Evolutionary conservation across 1,284 basidiomycete species (phyloP).

Genomic region (Sanghuangporus sanghuang): DNA sequence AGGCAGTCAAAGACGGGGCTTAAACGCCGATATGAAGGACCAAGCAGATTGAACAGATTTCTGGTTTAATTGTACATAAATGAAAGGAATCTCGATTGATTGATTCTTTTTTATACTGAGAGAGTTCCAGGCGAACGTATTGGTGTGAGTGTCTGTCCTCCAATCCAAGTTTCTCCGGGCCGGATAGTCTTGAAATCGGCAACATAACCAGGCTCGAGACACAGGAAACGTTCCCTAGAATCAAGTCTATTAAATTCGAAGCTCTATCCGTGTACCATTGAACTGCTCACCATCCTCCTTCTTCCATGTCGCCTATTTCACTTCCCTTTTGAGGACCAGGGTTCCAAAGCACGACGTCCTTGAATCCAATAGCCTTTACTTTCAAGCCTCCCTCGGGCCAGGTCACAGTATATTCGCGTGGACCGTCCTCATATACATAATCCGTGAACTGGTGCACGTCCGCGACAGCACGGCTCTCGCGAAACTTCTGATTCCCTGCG

Average conservation of each 20-base stretch:
- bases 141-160: slow-evolving; percentile 57
- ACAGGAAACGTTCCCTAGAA: slow-evolving; percentile 72
- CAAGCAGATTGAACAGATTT: background rate
- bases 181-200: slow-evolving; percentile 56
- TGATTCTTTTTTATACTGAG: background rate
- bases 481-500: slow-evolving; percentile 44
- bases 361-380: slow-evolving; percentile 57
- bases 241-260: slow-evolving; percentile 1
- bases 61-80: background rate
- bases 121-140: slow-evolving; percentile 17
- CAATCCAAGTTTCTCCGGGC: slow-evolving; percentile 66
- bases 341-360: slow-evolving; percentile 86
- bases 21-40: background rate
- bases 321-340: slow-evolving; percentile 63
- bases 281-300: slow-evolving; percentile 69
- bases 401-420: slow-evolving; percentile 48
- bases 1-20: slow-evolving; percentile 12
- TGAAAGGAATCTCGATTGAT: background rate
- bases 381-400: slow-evolving; percentile 57
- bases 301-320: slow-evolving; percentile 82
- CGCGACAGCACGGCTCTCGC: slow-evolving; percentile 54
- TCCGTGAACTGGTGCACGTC: slow-evolving; percentile 66
- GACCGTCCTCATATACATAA: slow-evolving; percentile 66
- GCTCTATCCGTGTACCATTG: background rate
- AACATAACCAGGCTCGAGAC: slow-evolving; percentile 84